Base-by-base conservation (phyloP, 495 filamentous ascomycete species). In the Podospora fimiseda region DNA sequence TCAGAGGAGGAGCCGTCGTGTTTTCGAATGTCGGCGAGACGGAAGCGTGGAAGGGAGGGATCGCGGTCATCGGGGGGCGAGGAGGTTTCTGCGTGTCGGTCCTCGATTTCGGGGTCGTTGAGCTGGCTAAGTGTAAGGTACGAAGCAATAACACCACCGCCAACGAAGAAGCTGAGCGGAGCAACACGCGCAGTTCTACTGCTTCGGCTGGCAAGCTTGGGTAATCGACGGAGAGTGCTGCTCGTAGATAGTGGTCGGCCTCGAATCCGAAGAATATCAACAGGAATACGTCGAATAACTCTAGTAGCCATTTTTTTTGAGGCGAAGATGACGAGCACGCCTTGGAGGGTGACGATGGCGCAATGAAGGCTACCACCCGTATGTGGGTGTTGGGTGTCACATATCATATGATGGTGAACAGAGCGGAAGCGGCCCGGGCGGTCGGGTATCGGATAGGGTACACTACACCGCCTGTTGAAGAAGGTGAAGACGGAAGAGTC, bases 1-100 rank as follows among this genome's bases (percentile, higher is more conserved):
- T 64, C 47, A 1, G 67, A 49, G 0, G 80, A 77, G 16, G 67
- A 66, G 0, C 64, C 60, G 11, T 70, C 73, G 56, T 83, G 80
- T 20, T 74, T 55, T 16, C 62, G 68, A 19, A 83, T 57, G 33
- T 80, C 75, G 46, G 64, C 50, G 23, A 82, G 67, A 3, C 72
- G 70, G 61, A 71, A 77, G 6, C 67, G 68, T 0, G 73, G 74
- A 14, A 75, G 53, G 21, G 61, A 58, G 9, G 65, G 63, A 42
- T 71, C 68, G n/a, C 61, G 61, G 46, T 53, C 57, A 44, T 67
- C 63, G 30, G 52, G 48, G 42, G 47, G 38, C 27, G 19, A 19
- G 18, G 42, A 37, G 15, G 40, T 23, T 39, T 40, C 33, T 43
- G 15, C 23, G 20, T 15, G 15, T 9, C 9, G 6, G 1, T 36